phyloP scores from a whole-genome alignment of 768 basidiomycete species.

The Dendrothele bispora region DNA sequence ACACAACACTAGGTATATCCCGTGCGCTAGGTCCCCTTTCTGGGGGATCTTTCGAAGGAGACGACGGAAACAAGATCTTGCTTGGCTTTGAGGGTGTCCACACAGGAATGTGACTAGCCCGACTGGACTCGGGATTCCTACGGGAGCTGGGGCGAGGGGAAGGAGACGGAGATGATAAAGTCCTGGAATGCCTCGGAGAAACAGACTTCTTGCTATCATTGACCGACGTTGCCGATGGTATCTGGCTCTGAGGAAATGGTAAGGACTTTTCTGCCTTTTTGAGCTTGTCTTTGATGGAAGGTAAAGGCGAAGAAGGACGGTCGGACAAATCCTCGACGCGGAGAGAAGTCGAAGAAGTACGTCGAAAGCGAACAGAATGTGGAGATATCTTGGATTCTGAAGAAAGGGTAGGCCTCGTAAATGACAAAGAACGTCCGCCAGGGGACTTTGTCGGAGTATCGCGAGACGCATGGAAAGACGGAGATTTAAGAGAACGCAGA shows the following conservation, averaged over 20 bases:
- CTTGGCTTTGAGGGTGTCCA: slow-evolving; percentile 27
- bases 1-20: neutral
- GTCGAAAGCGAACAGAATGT: neutral
- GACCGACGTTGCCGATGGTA: neutral
- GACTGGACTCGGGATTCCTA: neutral
- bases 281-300: neutral
- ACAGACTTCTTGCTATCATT: slow-evolving; percentile 11
- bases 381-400: neutral
- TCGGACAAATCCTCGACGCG: slow-evolving; percentile 17
- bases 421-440: neutral
- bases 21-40: neutral
- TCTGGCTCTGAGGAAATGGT: neutral
- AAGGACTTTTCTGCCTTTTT: neutral
- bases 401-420: neutral
- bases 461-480: neutral
- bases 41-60: neutral
- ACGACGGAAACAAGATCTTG: neutral
- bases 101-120: slow-evolving; percentile 45
- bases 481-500: slow-evolving; percentile 3
- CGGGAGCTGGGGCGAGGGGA: neutral
- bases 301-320: slow-evolving; percentile 18
- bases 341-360: neutral
- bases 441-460: neutral
- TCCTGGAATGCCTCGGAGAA: slow-evolving; percentile 9
- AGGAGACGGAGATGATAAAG: slow-evolving; percentile 27